phyloP scores from a whole-genome alignment of 2,329 filamentous ascomycete genomes.

The Curvularia spicifera region DNA sequence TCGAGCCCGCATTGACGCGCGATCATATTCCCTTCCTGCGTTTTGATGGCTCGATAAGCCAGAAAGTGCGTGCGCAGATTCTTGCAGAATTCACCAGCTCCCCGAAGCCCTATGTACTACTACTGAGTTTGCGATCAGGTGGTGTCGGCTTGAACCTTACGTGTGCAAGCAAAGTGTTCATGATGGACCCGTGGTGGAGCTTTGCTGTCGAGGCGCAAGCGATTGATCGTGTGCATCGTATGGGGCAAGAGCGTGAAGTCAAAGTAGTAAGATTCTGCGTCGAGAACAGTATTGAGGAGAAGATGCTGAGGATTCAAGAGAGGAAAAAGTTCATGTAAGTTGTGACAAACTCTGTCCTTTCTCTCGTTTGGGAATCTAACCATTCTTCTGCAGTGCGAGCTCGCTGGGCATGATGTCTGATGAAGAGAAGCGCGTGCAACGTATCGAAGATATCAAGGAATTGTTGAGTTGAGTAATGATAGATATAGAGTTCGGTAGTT shows the following conservation, averaged over 20 bases:
- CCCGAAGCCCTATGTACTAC: slow-evolving; percentile 71
- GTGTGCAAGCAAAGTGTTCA: slow-evolving; percentile 85
- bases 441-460: slow-evolving; percentile 93
- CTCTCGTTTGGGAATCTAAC: slow-evolving; percentile 28
- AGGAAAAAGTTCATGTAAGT: slow-evolving; percentile 94
- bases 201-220: slow-evolving; percentile 96
- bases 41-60: slow-evolving; percentile 87
- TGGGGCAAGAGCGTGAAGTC: slow-evolving; percentile 90
- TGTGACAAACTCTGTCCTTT: background rate
- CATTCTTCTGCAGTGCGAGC: slow-evolving; percentile 70
- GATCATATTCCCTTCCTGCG: slow-evolving; percentile 81
- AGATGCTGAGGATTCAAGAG: slow-evolving; percentile 93
- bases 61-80: slow-evolving; percentile 81
- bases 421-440: slow-evolving; percentile 86
- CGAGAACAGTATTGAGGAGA: slow-evolving; percentile 87
- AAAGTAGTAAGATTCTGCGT: slow-evolving; percentile 88
- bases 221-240: slow-evolving; percentile 95
- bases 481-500: background rate
- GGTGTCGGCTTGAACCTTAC: slow-evolving; percentile 95
- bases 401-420: slow-evolving; percentile 94
- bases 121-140: slow-evolving; percentile 86
- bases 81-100: slow-evolving; percentile 70
- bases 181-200: slow-evolving; percentile 99
- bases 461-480: slow-evolving; percentile 68
- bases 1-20: slow-evolving; percentile 77